These are phyloP conservation scores for Pisolithus tinctorius DNA, from an alignment of 768 basidiomycete genomes.

Conservation along the genomic window DNA sequence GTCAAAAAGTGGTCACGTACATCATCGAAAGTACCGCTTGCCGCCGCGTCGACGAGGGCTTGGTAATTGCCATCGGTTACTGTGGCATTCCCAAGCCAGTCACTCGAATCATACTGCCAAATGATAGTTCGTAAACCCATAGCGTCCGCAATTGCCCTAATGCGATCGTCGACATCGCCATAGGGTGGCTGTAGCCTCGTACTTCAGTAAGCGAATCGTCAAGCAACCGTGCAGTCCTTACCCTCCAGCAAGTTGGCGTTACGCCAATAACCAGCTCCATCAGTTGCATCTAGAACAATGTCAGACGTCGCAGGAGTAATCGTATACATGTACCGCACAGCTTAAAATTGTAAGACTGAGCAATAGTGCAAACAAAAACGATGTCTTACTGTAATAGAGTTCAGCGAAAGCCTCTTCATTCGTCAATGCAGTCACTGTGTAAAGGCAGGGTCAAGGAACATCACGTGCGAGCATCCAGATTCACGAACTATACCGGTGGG, in stretches of 20 bases:
- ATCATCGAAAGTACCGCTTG: constrained; percentile 33
- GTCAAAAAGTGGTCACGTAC: constrained; percentile 17
- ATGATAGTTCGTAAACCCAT: constrained; percentile 67
- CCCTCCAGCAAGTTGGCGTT: constrained; percentile 58
- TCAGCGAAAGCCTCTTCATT: constrained; percentile 72
- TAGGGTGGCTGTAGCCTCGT: constrained; percentile 42
- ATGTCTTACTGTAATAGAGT: constrained; percentile 58
- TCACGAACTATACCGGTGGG: constrained; percentile 40
- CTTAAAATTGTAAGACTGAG: constrained; percentile 7
- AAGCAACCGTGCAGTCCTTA: constrained; percentile 18
- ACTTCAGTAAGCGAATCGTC: background rate
- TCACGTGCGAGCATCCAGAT: background rate
- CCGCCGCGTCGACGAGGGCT: constrained; percentile 41
- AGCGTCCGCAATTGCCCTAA: constrained; percentile 60
- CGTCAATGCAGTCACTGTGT: constrained; percentile 48
- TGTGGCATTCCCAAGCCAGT: constrained; percentile 60
- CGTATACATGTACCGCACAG: constrained; percentile 13
- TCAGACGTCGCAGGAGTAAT: background rate
- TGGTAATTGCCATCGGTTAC: constrained; percentile 47
- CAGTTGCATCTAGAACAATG: constrained; percentile 35
- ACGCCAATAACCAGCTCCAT: constrained; percentile 52
- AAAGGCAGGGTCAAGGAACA: background rate
- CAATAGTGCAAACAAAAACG: background rate
- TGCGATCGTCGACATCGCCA: constrained; percentile 70
- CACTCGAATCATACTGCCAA: constrained; percentile 66